Evolutionary conservation across 2,329 filamentous ascomycete species (phyloP).

Genomic region (Sarocladium kiliense): DNA sequence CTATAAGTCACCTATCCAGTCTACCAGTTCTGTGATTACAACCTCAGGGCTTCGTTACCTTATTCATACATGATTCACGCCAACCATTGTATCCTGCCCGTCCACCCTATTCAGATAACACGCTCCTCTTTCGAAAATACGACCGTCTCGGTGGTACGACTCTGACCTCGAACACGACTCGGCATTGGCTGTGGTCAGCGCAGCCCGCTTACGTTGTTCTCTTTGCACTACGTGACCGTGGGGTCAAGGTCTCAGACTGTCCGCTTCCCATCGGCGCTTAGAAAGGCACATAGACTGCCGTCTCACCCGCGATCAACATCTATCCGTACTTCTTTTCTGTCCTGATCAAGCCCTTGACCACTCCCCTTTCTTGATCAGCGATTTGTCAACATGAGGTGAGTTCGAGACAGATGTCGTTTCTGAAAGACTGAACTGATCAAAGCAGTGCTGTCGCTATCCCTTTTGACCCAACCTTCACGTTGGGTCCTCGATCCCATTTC

Average conservation of each 20-base stretch:
- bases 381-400: constrained; percentile 32
- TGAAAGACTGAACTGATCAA: neutral
- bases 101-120: neutral
- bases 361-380: neutral
- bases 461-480: constrained; percentile 46
- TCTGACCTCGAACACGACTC: neutral
- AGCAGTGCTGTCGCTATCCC: constrained; percentile 43
- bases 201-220: constrained; percentile 9
- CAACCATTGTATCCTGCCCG: neutral
- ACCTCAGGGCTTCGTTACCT: neutral
- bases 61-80: neutral
- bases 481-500: constrained; percentile 46
- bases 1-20: no score
- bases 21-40: neutral
- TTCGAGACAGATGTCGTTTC: neutral
- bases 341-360: no score
- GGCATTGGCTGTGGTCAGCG: constrained; percentile 8
- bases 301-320: neutral
- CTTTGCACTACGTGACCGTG: neutral
- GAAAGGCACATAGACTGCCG: neutral
- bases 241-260: neutral
- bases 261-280: neutral
- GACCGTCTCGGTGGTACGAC: neutral
- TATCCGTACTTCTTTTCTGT: neutral
- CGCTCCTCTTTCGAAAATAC: neutral